Conservation (phyloP, 1,284 basidiomycete genomes). For the Neolentinus lepideus region DNA sequence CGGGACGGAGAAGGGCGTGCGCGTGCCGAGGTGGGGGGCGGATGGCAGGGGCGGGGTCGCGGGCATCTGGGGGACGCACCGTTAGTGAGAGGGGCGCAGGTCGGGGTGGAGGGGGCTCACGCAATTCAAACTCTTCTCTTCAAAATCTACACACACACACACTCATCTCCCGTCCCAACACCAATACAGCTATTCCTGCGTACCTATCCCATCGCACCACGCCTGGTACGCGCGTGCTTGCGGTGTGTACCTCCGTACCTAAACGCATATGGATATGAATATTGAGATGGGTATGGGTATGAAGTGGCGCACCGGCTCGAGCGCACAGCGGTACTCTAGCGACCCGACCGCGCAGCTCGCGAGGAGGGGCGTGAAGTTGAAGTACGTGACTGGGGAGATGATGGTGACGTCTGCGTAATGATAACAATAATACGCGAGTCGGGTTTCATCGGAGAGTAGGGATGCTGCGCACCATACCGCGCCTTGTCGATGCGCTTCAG, state of each 20-base stretch:
- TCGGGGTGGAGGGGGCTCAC: neutral
- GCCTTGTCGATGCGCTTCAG: constrained; percentile 60
- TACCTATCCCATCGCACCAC: constrained; percentile 48
- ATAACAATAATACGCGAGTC: no score
- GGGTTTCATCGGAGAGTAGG: no score
- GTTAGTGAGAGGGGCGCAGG: no score
- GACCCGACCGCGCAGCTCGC: constrained; percentile 78
- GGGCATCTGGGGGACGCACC: neutral
- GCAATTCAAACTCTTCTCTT: neutral
- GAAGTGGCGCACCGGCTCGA: neutral
- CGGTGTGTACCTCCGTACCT: neutral
- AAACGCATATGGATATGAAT: neutral
- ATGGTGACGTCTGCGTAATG: constrained; percentile 55
- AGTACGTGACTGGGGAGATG: constrained; percentile 61
- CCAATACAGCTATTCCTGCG: constrained; percentile 12
- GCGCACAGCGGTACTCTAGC: constrained; percentile 23
- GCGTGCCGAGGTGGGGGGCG: neutral
- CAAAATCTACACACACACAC: neutral
- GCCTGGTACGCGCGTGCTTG: constrained; percentile 5
- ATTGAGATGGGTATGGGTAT: neutral
- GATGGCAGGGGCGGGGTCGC: neutral
- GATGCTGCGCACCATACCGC: constrained; percentile 45
- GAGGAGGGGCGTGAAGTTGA: constrained; percentile 80
- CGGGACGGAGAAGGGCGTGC: constrained; percentile 36
- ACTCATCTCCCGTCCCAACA: neutral